These are phyloP conservation scores for Mycena albidolilacea DNA, from an alignment of 768 basidiomycete genomes.

Conservation along the genomic window DNA sequence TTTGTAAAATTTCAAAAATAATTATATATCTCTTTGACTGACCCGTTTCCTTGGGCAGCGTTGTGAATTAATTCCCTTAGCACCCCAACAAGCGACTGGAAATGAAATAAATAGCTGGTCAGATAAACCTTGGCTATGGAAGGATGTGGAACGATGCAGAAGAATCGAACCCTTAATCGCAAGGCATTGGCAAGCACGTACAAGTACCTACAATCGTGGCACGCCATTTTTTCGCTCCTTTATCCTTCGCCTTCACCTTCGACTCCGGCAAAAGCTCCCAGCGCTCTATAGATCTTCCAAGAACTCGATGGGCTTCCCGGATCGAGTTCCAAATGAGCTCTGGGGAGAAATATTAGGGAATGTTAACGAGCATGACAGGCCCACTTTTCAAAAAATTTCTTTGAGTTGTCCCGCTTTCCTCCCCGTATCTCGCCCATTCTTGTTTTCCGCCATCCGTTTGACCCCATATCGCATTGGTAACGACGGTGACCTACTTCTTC, in stretches of 20 bases:
- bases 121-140: conserved; percentile 1
- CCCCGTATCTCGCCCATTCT: neutral
- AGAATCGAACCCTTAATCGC: neutral
- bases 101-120: neutral
- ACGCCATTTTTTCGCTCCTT: conserved; percentile 8
- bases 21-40: no score
- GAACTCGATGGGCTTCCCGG: no score
- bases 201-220: neutral
- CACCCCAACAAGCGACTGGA: neutral
- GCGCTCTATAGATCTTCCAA: no score
- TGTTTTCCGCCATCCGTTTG: neutral
- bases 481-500: neutral
- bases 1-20: no score
- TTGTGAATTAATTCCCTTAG: no score
- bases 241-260: no score
- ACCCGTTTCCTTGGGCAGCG: no score
- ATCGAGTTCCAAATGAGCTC: conserved; percentile 19
- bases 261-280: no score
- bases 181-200: neutral
- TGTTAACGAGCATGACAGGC: neutral
- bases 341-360: conserved; percentile 5
- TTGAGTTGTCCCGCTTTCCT: conserved; percentile 9
- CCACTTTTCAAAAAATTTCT: conserved; percentile 2
- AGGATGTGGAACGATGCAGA: neutral
- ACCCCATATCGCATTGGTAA: neutral